Base-by-base conservation (phyloP, 495 filamentous ascomycete species). In the Bryoglossum gracile region DNA sequence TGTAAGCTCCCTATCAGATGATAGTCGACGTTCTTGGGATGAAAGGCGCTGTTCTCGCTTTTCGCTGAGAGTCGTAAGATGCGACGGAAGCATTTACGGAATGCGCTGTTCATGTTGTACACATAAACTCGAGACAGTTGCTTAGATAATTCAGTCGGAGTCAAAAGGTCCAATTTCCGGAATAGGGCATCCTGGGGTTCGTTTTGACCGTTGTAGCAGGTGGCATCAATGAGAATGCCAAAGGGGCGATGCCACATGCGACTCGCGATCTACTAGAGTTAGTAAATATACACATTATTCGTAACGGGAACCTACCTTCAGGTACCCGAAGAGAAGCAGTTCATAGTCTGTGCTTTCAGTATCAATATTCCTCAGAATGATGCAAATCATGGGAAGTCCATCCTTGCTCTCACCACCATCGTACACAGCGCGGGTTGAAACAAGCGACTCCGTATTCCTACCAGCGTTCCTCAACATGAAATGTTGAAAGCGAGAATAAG, bases 21-120 rank as follows among this genome's bases (percentile, higher is more conserved):
- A 47, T 81, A 81, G 30, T 82, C 76, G 1, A 80, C 75, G 61
- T 80, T 80, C 35, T 64, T 61, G 14, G 77, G 77, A 45, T 78
- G 72, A 54, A 81, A 74, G n/a, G 70, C 59, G 58, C 67, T 75
- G 43, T 55, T 59, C 3, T 80, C 75, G 47, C 68, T 75, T 57
- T 73, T 75, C 9, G 70, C 66, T n/a, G 73, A 73, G 26, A 78
- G 55, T 14, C 76, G 65, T 14, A 83, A 63, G 14, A 80, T 65
- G 17, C 76, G 70, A 1, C 80, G 70, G 56, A 82, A 78, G 57
- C 76, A 81, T 68, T 82, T 82, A 46, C 75, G 72, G 22, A 68
- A 80, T 4, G 76, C 74, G 53, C 70, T 81, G 55, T 84, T 84
- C 79, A 82, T 83, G 54, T 84, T 84, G 62, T 83, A 84, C 41